Conservation (phyloP, 257 asterid genomes). For the Striga asiatica region DNA sequence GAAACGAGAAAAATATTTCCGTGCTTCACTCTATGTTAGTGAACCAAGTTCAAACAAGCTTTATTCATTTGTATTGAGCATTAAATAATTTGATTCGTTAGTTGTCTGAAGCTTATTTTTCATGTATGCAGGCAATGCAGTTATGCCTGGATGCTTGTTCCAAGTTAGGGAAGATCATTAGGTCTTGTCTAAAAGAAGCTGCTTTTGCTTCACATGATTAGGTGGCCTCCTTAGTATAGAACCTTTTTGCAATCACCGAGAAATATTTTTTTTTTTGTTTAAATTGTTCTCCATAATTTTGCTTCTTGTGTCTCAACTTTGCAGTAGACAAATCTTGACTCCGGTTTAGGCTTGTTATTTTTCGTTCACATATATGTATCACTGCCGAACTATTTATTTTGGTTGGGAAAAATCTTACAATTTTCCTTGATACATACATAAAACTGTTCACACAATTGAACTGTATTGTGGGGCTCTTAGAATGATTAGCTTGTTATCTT, state of each 20-base stretch:
- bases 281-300: conserved; percentile 6
- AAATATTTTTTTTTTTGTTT: not conserved
- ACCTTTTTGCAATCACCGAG: no score
- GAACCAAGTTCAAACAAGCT: not conserved
- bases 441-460: no score
- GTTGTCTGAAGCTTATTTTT: not conserved
- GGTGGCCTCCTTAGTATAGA: not conserved
- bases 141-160: conserved; percentile 86
- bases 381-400: no score
- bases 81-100: not conserved
- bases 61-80: not conserved
- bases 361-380: no score
- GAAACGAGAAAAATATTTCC: not conserved
- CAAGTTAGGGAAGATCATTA: conserved; percentile 66
- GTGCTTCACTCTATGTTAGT: no score
- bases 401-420: no score
- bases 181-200: conserved; percentile 66
- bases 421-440: no score
- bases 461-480: no score
- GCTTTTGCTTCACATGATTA: conserved; percentile 36
- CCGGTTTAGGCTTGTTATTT: no score
- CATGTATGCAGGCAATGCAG: conserved; percentile 67
- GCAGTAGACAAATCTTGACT: no score
- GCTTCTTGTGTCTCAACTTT: not conserved
- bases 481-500: no score